These are phyloP conservation scores for Moricandia moricandioides DNA, from an alignment of 345 rosid genomes.

Conservation along the genomic window DNA sequence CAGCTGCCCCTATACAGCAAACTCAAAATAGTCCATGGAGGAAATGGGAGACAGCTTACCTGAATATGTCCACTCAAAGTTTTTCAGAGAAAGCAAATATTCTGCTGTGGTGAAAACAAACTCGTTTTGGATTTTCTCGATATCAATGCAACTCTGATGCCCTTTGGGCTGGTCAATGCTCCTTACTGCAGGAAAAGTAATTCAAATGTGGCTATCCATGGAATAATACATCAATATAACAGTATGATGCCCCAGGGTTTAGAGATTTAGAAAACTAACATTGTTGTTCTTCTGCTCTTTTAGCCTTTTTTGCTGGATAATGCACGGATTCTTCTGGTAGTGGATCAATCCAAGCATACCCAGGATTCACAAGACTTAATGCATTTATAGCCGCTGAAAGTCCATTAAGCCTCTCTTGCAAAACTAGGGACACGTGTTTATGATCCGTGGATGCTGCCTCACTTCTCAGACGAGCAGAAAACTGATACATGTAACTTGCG, in stretches of 20 bases:
- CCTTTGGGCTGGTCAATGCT: constrained; percentile 45
- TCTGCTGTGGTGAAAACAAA: constrained; percentile 81
- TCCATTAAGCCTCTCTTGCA: constrained; percentile 86
- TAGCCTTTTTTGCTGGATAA: constrained; percentile 79
- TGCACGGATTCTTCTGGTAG: constrained; percentile 43
- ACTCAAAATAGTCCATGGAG: constrained; percentile 14
- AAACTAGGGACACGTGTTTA: constrained; percentile 48
- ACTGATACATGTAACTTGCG: constrained; percentile 78
- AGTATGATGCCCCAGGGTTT: constrained; percentile 8
- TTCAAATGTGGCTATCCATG: constrained; percentile 8
- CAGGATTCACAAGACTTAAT: constrained; percentile 73
- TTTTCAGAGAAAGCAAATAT: constrained; percentile 67
- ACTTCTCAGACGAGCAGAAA: constrained; percentile 67
- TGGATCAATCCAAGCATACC: constrained; percentile 86
- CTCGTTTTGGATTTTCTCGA: constrained; percentile 71
- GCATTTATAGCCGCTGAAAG: constrained; percentile 93
- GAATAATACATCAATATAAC: constrained; percentile 11
- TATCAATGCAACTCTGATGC: constrained; percentile 51
- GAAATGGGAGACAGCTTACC: constrained; percentile 43
- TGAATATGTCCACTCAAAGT: constrained; percentile 60
- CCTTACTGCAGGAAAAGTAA: constrained; percentile 40
- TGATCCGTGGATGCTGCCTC: constrained; percentile 57
- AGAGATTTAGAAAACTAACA: constrained; percentile 43
- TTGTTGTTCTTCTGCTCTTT: constrained; percentile 47
- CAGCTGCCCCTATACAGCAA: constrained; percentile 12